Evolutionary conservation across 306 rosid genomes (phyloP), one percentile per base, ranked within the genome.

Genomic region (Gynostemma pentaphyllum): DNA sequence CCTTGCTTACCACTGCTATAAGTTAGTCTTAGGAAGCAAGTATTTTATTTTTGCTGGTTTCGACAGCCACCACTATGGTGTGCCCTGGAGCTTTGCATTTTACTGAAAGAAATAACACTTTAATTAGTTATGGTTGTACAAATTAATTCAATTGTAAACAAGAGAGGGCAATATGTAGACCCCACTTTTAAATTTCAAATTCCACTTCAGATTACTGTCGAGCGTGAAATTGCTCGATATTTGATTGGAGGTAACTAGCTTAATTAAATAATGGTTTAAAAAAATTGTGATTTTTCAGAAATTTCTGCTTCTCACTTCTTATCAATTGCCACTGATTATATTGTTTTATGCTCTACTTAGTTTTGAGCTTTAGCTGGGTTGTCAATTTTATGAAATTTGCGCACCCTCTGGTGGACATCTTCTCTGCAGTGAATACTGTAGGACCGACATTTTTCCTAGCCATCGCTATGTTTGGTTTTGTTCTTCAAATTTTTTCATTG

Each of bases 141-240:
- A 74, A 91, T 92, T 14, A 91, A 91, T 62, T 85, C 87, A 18
- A 83, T 45, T 34, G 69, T 74, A 22, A 46, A 7, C 27, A 57
- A 18, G 51, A 71, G 91, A 73, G 92, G 95, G 28, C 46, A 8
- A 0, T 75, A 51, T 54, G 82, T 87, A 74, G 92, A 91, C 13
- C 86, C 95, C n/a, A 82, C 85, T 2, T 23, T 26, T 42, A 50
- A 80, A 30, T 87, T 91, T 75, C 96, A 87, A 65, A 52, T 91
- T 32, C 98, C 96, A 11, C 96, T 91, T 71, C 96, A 85, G 86
- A 69, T 91, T 42, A 89, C 96, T 5, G 92, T 88, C 0, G 97
- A 91, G 81, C 87, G 96, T 32, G 97, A 91, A 67, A 87, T 91
- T 29, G 89, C 98, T 1, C 78, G 96, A 75, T 69, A 63, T 63